A percentile compares a stretch with the other conserved stretches of the same genome.
phyloP scores from a whole-genome alignment of 2,329 filamentous ascomycete genomes.

The Paracorniculantispora psalliotae region DNA sequence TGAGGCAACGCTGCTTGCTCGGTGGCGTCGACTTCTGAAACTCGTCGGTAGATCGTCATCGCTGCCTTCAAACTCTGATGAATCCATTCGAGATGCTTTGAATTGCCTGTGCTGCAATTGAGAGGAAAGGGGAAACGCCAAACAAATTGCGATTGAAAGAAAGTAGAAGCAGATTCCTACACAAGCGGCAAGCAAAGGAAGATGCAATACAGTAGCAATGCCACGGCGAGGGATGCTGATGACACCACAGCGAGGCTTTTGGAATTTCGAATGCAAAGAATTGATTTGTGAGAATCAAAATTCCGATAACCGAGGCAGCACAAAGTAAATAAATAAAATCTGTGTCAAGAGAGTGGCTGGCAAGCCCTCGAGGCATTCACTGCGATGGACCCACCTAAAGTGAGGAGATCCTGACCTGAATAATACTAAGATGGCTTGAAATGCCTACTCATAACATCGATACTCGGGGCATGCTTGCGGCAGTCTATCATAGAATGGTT shows the following conservation, averaged over 20 bases:
- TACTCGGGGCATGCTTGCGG: background rate
- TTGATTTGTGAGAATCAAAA: background rate
- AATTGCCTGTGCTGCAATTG: background rate
- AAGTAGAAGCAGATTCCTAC: background rate
- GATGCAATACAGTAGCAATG: no score
- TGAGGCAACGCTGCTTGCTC: background rate
- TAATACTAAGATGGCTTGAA: background rate
- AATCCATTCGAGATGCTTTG: background rate
- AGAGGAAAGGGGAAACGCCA: background rate
- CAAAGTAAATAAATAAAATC: background rate
- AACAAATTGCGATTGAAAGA: background rate
- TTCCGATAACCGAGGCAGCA: background rate
- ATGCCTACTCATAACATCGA: background rate
- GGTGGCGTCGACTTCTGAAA: background rate
- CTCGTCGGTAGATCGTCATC: background rate
- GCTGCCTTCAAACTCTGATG: background rate
- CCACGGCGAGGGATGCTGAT: no score
- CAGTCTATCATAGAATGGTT: background rate
- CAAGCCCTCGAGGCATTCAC: background rate
- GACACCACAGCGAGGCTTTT: no score
- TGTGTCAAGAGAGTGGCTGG: background rate
- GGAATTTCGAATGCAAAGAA: background rate
- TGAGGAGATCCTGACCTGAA: slow-evolving; percentile 4
- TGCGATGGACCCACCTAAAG: background rate
- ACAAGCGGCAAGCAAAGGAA: no score